phyloP scores from a whole-genome alignment of 208 protist genomes.

The Acanthamoeba quina region DNA sequence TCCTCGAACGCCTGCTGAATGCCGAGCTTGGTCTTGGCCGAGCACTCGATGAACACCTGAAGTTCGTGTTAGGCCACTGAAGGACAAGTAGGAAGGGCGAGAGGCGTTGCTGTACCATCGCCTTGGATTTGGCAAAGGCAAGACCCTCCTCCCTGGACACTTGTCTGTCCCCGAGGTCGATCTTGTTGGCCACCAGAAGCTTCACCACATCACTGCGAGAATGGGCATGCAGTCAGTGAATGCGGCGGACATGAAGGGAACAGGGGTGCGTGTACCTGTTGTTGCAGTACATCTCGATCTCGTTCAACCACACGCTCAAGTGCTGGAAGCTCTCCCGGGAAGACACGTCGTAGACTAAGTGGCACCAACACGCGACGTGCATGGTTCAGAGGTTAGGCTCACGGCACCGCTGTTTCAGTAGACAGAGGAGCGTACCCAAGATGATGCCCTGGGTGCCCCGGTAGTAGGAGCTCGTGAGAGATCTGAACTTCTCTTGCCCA shows the following conservation, averaged over 20 bases:
- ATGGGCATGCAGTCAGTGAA: not conserved
- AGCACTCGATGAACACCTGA: conserved; percentile 63
- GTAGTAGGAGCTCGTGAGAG: conserved; percentile 68
- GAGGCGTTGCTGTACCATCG: not conserved
- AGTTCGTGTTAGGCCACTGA: no score
- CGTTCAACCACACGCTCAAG: conserved; percentile 8
- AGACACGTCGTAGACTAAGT: conserved; percentile 23
- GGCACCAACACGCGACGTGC: not conserved
- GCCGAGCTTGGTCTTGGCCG: conserved; percentile 68
- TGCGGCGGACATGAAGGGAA: not conserved
- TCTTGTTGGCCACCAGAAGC: conserved; percentile 68
- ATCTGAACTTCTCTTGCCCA: conserved; percentile 68
- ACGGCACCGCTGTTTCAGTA: not conserved
- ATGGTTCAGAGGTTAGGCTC: not conserved
- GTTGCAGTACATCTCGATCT: conserved; percentile 75
- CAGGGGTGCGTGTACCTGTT: conserved; percentile 9
- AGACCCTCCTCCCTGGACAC: conserved; percentile 63
- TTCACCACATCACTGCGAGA: conserved; percentile 51
- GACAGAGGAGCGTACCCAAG: conserved; percentile 19
- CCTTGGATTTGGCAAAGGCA: conserved; percentile 56
- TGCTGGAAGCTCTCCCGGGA: conserved; percentile 56
- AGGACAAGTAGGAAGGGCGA: not conserved
- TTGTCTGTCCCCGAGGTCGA: conserved; percentile 22
- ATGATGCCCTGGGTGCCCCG: conserved; percentile 65
- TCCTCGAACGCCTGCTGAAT: conserved; percentile 66